Conservation (phyloP, 345 rosid genomes). For the Mallotus nudiflorus region DNA sequence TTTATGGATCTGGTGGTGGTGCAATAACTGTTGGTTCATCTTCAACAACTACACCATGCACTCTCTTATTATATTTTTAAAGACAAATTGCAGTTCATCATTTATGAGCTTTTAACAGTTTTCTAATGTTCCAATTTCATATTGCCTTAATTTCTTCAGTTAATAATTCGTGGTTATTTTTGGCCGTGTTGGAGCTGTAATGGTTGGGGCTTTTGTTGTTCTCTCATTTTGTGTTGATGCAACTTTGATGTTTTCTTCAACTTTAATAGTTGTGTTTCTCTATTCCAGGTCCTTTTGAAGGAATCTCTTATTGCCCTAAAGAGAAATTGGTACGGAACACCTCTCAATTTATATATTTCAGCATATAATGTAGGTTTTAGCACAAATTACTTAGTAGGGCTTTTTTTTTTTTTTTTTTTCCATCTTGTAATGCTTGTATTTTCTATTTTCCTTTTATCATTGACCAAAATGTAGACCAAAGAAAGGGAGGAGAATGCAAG, state of each 20-base stretch:
- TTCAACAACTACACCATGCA: neutral
- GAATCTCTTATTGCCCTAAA: constrained; percentile 60
- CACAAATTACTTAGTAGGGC: no score
- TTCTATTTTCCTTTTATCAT: constrained; percentile 1
- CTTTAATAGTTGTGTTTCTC: neutral
- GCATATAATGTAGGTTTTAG: constrained; percentile 1
- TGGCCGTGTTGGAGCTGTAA: neutral
- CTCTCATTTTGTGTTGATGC: neutral
- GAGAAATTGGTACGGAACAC: constrained; percentile 57
- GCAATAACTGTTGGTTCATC: neutral
- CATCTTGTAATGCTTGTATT: neutral
- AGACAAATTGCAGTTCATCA: neutral
- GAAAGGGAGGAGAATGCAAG: constrained; percentile 63
- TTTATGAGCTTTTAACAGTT: neutral
- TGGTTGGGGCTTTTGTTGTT: neutral
- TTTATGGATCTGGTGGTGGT: no score
- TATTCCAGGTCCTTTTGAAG: constrained; percentile 84
- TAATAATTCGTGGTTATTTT: neutral
- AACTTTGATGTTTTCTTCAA: constrained; percentile 15
- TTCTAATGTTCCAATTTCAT: neutral
- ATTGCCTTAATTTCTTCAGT: no score
- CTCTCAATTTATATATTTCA: neutral
- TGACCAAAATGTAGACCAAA: constrained; percentile 43
- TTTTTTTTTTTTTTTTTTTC: no score
- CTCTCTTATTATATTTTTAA: neutral